Evolutionary conservation across 2,329 filamentous ascomycete species (phyloP).

Genomic region (Catunica adiposa): DNA sequence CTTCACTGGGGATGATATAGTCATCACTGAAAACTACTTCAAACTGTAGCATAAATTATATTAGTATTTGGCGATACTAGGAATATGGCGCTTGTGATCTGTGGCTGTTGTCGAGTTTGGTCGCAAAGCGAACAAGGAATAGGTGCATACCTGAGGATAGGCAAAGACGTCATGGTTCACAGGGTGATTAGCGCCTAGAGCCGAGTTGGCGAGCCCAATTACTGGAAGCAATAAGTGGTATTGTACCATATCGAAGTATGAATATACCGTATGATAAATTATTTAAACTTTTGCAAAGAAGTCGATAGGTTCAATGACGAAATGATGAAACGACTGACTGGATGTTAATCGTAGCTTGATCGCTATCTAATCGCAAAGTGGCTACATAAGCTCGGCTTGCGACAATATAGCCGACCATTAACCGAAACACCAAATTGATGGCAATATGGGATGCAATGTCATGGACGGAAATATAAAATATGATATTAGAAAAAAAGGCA

Average conservation of each 20-base stretch:
- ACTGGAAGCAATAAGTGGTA: neutral
- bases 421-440: no score
- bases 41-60: slow-evolving; percentile 38
- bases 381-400: no score
- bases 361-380: no score
- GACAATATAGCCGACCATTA: no score
- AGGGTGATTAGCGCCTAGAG: neutral
- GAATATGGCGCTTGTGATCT: neutral
- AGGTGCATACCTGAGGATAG: slow-evolving; percentile 57
- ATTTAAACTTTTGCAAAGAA: no score
- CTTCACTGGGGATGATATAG: slow-evolving; percentile 55
- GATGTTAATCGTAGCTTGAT: no score
- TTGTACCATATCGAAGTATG: neutral
- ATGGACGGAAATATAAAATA: no score
- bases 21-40: slow-evolving; percentile 60
- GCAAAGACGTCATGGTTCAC: slow-evolving; percentile 74
- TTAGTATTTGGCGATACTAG: neutral
- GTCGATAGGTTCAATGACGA: no score
- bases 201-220: neutral
- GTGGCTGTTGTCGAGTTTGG: neutral
- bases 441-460: no score
- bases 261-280: no score
- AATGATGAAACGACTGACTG: no score
- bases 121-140: neutral
- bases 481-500: no score